These are phyloP conservation scores for Eustoma russellianum DNA, from an alignment of 257 asterid genomes.

Conservation along the genomic window DNA sequence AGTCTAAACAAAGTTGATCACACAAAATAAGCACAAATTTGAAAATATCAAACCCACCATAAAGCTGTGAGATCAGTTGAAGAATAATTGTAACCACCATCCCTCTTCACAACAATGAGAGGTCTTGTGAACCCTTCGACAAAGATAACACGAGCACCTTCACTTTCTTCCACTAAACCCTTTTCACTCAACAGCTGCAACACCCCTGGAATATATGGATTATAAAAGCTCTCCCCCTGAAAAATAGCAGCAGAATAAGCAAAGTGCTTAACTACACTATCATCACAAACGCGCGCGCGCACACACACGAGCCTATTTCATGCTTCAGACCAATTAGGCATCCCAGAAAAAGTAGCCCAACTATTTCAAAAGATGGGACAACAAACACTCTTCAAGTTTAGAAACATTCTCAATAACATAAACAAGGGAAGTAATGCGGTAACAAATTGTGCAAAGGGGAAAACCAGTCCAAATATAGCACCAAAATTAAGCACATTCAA, in stretches of 20 bases:
- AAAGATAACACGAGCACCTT: conserved; percentile 92
- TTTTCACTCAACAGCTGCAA: conserved; percentile 44
- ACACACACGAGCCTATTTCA: too few species aligned
- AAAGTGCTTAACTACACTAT: not conserved
- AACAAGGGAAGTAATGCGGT: too few species aligned
- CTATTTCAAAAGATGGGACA: too few species aligned
- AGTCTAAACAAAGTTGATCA: not conserved
- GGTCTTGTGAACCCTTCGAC: conserved; percentile 75
- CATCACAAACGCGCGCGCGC: too few species aligned
- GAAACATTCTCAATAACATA: too few species aligned
- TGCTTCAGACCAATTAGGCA: too few species aligned
- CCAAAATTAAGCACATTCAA: too few species aligned
- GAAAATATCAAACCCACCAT: conserved; percentile 46
- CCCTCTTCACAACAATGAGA: conserved; percentile 84
- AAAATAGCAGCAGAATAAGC: not conserved
- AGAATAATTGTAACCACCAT: conserved; percentile 93
- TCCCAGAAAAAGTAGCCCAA: too few species aligned
- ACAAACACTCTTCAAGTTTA: too few species aligned
- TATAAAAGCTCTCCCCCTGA: conserved; percentile 97
- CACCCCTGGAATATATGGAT: conserved; percentile 63
- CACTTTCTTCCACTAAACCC: conserved; percentile 76
- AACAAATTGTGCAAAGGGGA: too few species aligned
- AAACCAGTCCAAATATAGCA: too few species aligned
- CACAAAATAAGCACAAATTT: not conserved
- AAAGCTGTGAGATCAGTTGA: conserved; percentile 90